Percentiles rank a stretch among this genome's conserved stretches.
These are phyloP conservation scores for Saccharomycopsis hybrid DNA, from an alignment of 1,139 yeast species.

Conservation along the genomic window DNA sequence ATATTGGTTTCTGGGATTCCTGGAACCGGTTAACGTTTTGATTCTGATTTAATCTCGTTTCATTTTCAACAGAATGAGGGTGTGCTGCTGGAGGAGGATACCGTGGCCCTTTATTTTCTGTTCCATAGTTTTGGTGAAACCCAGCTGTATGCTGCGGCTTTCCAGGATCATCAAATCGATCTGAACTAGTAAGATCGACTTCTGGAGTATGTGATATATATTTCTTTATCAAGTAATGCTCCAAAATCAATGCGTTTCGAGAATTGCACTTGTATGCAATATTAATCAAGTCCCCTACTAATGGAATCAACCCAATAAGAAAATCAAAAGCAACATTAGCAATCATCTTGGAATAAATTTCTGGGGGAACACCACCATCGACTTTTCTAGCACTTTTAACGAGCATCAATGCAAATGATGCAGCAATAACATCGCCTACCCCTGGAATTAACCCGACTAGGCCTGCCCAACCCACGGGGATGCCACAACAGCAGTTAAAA, in stretches of 20 bases:
- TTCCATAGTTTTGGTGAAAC: too few species aligned
- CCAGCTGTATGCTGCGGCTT: too few species aligned
- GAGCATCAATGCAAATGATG: slow-evolving; percentile 39
- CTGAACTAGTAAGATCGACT: too few species aligned
- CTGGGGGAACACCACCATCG: slow-evolving; percentile 54
- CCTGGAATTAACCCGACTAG: slow-evolving; percentile 58
- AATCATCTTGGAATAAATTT: slow-evolving; percentile 44
- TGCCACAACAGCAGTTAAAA: slow-evolving; percentile 46
- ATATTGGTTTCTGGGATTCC: too few species aligned
- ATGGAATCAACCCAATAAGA: slow-evolving; percentile 55
- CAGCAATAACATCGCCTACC: slow-evolving; percentile 46
- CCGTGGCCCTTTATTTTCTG: too few species aligned
- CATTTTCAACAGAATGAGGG: too few species aligned
- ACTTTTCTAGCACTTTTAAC: slow-evolving; percentile 42
- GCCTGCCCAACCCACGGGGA: slow-evolving; percentile 60
- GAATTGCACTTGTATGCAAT: slow-evolving; percentile 62
- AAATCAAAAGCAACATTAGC: slow-evolving; percentile 56
- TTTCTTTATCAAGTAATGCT: slow-evolving; percentile 34
- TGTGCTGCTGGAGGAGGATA: too few species aligned
- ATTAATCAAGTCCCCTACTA: slow-evolving; percentile 56
- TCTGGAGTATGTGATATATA: too few species aligned
- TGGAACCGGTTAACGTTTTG: too few species aligned
- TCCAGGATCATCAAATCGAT: too few species aligned
- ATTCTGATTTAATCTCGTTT: too few species aligned
- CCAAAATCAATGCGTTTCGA: slow-evolving; percentile 53